These are phyloP conservation scores for Ophiostoma novo-ulmi DNA, from an alignment of 2,329 filamentous ascomycete species.

Conservation along the genomic window DNA sequence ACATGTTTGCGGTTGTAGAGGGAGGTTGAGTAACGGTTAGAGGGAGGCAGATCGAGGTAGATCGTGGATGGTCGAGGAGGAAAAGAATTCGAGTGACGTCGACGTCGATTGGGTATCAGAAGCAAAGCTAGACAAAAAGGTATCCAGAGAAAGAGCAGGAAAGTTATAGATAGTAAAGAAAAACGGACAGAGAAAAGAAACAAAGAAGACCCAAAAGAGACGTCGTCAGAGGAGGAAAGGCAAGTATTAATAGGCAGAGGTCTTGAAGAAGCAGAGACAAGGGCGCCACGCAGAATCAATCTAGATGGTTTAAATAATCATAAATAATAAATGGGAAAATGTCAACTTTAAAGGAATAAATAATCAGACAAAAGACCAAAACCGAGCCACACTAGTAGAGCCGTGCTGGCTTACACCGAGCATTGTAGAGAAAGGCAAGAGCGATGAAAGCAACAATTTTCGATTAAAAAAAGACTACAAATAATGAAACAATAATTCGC, in stretches of 20 bases:
- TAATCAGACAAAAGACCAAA: neutral
- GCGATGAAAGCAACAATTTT: neutral
- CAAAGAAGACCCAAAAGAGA: neutral
- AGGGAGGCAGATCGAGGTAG: neutral
- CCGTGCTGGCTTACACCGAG: conserved; percentile 13
- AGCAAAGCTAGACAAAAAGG: neutral
- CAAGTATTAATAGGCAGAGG: conserved; percentile 13
- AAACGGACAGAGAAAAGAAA: neutral
- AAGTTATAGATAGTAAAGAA: neutral
- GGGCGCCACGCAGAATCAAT: neutral
- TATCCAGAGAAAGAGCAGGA: neutral
- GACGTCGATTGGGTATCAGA: conserved; percentile 15
- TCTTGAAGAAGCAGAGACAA: neutral
- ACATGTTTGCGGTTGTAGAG: conserved; percentile 32
- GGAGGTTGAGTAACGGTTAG: neutral
- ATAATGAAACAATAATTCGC: neutral
- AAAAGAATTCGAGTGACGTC: neutral
- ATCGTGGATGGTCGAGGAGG: neutral
- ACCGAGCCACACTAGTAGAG: neutral
- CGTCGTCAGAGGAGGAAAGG: neutral
- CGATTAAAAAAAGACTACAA: neutral
- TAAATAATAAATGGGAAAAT: neutral
- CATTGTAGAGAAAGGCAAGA: neutral
- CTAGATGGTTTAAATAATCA: neutral
- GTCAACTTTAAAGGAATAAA: neutral